A percentile compares a stretch with the other conserved stretches of the same genome.
These are phyloP conservation scores for Calonectria henricotiae DNA, from an alignment of 2,329 filamentous ascomycete species.

Conservation along the genomic window DNA sequence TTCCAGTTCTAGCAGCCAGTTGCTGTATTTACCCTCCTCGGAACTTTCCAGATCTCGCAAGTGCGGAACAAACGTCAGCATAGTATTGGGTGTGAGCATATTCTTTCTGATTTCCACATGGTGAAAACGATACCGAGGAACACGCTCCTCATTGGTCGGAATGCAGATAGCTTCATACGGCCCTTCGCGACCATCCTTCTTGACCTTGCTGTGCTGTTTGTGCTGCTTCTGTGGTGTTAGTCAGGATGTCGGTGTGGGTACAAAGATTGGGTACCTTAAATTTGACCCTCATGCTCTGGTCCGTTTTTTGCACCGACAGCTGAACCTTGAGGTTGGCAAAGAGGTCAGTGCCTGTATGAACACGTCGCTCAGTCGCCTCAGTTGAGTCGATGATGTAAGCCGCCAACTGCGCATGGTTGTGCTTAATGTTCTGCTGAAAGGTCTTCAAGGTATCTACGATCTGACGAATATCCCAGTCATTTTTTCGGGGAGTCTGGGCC, in stretches of 20 bases:
- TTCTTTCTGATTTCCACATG: constrained; percentile 75
- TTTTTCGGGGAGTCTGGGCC: constrained; percentile 46
- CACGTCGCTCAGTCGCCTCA: constrained; percentile 59
- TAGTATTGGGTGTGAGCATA: constrained; percentile 73
- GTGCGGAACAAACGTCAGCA: constrained; percentile 74
- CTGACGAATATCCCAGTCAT: constrained; percentile 63
- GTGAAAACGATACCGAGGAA: constrained; percentile 74
- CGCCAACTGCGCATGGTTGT: constrained; percentile 64
- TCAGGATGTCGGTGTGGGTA: background rate
- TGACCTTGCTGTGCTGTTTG: constrained; percentile 64
- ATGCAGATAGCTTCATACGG: constrained; percentile 64
- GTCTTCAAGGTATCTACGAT: constrained; percentile 61
- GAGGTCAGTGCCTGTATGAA: constrained; percentile 64
- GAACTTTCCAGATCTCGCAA: constrained; percentile 71
- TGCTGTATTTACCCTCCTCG: constrained; percentile 71
- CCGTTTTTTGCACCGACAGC: constrained; percentile 57
- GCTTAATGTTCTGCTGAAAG: constrained; percentile 63
- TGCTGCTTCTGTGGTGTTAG: constrained; percentile 45
- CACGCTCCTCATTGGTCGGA: constrained; percentile 67
- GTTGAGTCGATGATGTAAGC: constrained; percentile 65
- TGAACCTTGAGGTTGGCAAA: constrained; percentile 64
- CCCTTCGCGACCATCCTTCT: constrained; percentile 63
- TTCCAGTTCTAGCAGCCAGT: constrained; percentile 73
- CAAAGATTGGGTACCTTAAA: constrained; percentile 63
- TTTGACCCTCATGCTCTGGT: constrained; percentile 66